phyloP scores from a whole-genome alignment of 2,329 filamentous ascomycete genomes.

The Lecanicillium sp. region DNA sequence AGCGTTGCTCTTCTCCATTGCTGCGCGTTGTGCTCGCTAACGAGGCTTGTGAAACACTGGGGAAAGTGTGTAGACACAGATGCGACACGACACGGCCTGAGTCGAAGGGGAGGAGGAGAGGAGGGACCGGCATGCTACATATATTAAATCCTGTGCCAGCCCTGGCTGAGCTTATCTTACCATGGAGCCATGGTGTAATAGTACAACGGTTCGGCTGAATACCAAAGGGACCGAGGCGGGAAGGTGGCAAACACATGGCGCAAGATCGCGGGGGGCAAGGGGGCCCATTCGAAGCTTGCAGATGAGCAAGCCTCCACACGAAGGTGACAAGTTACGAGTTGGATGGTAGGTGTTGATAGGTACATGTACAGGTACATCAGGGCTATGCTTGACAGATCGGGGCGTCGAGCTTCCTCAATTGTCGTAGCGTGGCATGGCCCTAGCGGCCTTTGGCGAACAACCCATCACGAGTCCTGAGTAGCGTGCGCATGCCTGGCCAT shows the following conservation, averaged over 20 bases:
- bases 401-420: constrained; percentile 7
- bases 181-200: neutral
- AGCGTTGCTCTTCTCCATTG: constrained; percentile 3
- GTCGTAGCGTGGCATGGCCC: constrained; percentile 6
- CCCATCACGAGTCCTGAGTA: no score
- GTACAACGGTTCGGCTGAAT: neutral
- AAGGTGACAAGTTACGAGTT: neutral
- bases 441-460: neutral
- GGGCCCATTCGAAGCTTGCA: constrained; percentile 2
- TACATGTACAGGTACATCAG: neutral
- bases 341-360: neutral
- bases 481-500: no score
- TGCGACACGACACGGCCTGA: neutral
- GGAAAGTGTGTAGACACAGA: neutral
- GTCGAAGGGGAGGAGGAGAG: neutral
- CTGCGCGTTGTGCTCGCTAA: neutral
- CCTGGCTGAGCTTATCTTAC: neutral
- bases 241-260: neutral
- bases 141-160: constrained; percentile 1
- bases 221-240: neutral
- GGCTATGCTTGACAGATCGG: neutral
- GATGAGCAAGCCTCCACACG: neutral
- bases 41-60: neutral
- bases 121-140: constrained; percentile 1
- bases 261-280: constrained; percentile 7